phyloP scores from a whole-genome alignment of 2,329 filamentous ascomycete genomes.

The Aspergillus fructus region DNA sequence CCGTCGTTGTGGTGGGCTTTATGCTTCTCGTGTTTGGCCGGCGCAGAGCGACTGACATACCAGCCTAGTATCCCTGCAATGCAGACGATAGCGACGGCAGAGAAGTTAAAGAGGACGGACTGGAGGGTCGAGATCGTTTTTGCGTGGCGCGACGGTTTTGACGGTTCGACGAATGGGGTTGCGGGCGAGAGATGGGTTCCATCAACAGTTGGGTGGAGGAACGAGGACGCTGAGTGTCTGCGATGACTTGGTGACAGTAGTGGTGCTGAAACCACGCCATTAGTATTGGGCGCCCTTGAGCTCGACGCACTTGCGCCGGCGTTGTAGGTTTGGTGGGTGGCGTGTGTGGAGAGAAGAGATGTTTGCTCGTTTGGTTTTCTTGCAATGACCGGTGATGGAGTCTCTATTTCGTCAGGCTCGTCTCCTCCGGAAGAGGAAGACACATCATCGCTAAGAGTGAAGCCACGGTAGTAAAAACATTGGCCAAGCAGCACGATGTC shows the following conservation, averaged over 20 bases:
- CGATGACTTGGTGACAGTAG: slow-evolving; percentile 11
- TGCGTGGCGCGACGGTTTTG: slow-evolving; percentile 26
- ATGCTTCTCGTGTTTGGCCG: slow-evolving; percentile 19
- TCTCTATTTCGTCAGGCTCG: slow-evolving; percentile 21
- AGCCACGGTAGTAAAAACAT: slow-evolving; percentile 94
- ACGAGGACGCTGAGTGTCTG: slow-evolving; percentile 33
- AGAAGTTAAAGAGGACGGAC: slow-evolving; percentile 67
- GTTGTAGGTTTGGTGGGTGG: slow-evolving; percentile 15
- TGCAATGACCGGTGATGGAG: slow-evolving; percentile 10
- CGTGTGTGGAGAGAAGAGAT: slow-evolving; percentile 26
- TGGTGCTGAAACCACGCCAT: not conserved
- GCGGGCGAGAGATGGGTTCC: slow-evolving; percentile 73
- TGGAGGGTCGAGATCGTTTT: slow-evolving; percentile 41
- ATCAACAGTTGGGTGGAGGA: slow-evolving; percentile 56
- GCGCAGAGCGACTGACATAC: slow-evolving; percentile 63
- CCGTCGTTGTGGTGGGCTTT: slow-evolving; percentile 26
- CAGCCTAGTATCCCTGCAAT: slow-evolving; percentile 81
- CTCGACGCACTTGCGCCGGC: slow-evolving; percentile 9
- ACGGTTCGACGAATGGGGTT: slow-evolving; percentile 69
- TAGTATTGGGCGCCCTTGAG: slow-evolving; percentile 2
- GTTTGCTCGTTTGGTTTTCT: slow-evolving; percentile 31
- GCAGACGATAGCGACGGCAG: slow-evolving; percentile 77
- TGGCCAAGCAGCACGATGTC: slow-evolving; percentile 85
- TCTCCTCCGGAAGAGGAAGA: slow-evolving; percentile 11
- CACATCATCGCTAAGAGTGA: slow-evolving; percentile 46